Evolutionary conservation across 2,329 filamentous ascomycete species (phyloP).

Genomic region (Alternaria hordeiaustralica): DNA sequence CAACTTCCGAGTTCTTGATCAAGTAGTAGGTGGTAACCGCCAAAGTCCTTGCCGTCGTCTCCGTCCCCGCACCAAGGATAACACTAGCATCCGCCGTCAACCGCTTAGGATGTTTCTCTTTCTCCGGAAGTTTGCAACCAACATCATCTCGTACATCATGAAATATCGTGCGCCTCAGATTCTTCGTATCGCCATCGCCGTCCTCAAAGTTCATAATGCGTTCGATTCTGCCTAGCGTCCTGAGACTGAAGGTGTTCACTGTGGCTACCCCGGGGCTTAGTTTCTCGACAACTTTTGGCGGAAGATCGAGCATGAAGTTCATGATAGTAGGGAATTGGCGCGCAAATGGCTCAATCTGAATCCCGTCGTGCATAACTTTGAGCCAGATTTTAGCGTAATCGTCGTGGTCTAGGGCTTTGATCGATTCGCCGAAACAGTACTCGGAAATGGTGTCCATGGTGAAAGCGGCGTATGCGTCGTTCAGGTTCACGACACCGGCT

Average conservation of each 20-base stretch:
- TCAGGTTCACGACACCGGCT: constrained; percentile 6
- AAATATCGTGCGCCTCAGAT: not conserved
- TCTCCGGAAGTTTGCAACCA: constrained; percentile 14
- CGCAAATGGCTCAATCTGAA: not conserved
- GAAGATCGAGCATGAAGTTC: not conserved
- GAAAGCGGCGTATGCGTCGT: constrained; percentile 15
- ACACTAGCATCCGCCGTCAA: constrained; percentile 39
- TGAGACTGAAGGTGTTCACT: not conserved
- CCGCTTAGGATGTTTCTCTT: constrained; percentile 21
- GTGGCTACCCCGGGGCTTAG: not conserved
- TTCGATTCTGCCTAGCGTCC: not conserved
- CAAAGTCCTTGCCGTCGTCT: constrained; percentile 36
- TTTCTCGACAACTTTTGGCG: not conserved
- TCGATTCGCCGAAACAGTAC: constrained; percentile 14
- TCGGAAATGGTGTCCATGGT: constrained; percentile 23
- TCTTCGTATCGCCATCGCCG: not conserved
- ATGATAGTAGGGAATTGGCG: not conserved
- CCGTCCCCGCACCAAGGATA: constrained; percentile 40
- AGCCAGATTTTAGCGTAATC: constrained; percentile 10
- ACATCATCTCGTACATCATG: not conserved
- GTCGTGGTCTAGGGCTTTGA: not conserved
- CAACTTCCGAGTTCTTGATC: not conserved
- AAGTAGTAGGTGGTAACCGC: not conserved
- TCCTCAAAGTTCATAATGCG: not conserved
- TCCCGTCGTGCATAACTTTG: not conserved